Base-by-base conservation (phyloP, 2,329 filamentous ascomycete species). In the Phialophora verrucosa region DNA sequence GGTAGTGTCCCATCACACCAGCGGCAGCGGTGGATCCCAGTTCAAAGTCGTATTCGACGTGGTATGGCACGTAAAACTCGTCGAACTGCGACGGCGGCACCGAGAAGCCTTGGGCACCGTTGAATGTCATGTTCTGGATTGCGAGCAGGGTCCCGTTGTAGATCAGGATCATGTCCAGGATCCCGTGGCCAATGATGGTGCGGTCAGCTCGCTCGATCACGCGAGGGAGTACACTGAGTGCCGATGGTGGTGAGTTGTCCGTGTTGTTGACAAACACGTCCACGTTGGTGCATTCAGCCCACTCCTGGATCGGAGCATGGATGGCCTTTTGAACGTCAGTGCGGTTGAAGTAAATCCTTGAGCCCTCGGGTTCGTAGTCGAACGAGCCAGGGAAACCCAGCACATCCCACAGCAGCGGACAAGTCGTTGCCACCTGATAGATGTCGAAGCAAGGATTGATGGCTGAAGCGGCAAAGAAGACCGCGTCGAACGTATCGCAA, bases 101-200 rank as follows among this genome's bases (percentile, higher is more conserved):
- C 69, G 88, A 85, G 81, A 94, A 93, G 0, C 91, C 91, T 59
- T 90, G 85, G 51, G 82, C 76, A 4, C 90, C 91, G 64, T 87
- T 86, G 87, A 88, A 94, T 0, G 90, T 93, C 88, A 93, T 91
- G 79, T 93, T 93, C 75, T 94, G 91, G 65, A 93, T 88, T 0
- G 85, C 84, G 6, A 92, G 80, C 1, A 94, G 81, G 0, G 90
- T 90, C 17, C 90, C 91, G 75, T 91, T 90, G 73, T 83, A 81
- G 27, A 89, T 80, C 10, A 92, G 82, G 66, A 91, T 83, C 74
- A 84, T 90, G 78, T 93, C 91, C 11, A 90, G 83, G 57, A 85
- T 80, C 11, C 90, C 91, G 73, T 93, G 90, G 2, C 83, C 89
- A 73, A 95, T 87, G 71, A 95, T 83, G 8, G 91, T 91, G 68